Conservation (phyloP, 1,139 yeast genomes). For the Suhomyces taliae region DNA sequence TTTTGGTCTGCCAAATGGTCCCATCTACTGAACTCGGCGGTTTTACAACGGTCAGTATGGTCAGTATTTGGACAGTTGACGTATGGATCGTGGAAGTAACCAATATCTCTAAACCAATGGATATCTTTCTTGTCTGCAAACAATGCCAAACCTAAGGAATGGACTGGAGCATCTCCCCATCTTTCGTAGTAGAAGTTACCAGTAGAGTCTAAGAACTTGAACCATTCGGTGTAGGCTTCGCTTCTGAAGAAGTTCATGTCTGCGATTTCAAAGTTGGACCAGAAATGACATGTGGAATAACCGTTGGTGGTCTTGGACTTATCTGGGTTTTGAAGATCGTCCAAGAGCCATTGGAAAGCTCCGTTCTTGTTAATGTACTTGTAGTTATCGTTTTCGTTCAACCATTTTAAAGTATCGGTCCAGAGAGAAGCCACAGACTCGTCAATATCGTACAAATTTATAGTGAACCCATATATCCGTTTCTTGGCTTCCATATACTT, state of each 20-base stretch:
- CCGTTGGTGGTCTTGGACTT: conserved; percentile 57
- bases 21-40: conserved; percentile 47
- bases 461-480: conserved; percentile 69
- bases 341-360: conserved; percentile 73
- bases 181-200: conserved; percentile 87
- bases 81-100: conserved; percentile 76
- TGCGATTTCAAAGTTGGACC: conserved; percentile 86
- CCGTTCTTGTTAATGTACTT: conserved; percentile 58
- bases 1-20: conserved; percentile 57
- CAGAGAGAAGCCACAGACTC: conserved; percentile 62
- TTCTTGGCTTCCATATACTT: conserved; percentile 65
- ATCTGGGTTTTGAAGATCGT: conserved; percentile 59
- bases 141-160: conserved; percentile 69
- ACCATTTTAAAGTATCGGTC: conserved; percentile 65
- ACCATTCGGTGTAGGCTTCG: conserved; percentile 65
- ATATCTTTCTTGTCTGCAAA: conserved; percentile 69
- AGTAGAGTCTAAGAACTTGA: conserved; percentile 58
- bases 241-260: conserved; percentile 76
- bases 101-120: conserved; percentile 90
- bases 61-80: conserved; percentile 62
- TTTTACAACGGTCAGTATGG: conserved; percentile 33
- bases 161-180: conserved; percentile 95
- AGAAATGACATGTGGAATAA: conserved; percentile 83
- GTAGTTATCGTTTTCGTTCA: conserved; percentile 57
- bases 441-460: conserved; percentile 67